phyloP scores from a whole-genome alignment of 768 basidiomycete species.

The Collybiopsis luxurians region DNA sequence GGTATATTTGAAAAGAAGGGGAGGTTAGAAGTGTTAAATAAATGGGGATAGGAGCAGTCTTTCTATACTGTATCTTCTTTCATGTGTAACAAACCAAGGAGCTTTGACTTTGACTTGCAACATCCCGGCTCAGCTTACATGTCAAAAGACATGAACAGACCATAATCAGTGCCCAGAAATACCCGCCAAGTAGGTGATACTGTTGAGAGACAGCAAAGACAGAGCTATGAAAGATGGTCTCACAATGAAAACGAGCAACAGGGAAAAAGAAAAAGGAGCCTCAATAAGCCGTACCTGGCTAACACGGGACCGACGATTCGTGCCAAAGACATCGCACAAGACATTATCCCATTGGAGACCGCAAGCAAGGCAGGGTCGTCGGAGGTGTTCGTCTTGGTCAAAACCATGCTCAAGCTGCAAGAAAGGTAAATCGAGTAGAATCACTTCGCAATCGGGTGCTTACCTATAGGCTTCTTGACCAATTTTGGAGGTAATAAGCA shows the following conservation, averaged over 20 bases:
- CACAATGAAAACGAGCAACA: not conserved
- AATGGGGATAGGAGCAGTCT: too few species aligned
- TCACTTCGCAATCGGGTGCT: not conserved
- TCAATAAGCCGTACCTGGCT: constrained; percentile 40
- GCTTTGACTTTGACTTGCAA: not conserved
- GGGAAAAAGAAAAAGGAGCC: not conserved
- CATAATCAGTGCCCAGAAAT: constrained; percentile 50
- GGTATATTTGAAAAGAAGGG: too few species aligned
- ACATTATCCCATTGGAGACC: constrained; percentile 33
- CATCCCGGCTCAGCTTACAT: not conserved
- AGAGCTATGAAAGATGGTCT: constrained; percentile 36
- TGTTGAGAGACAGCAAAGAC: constrained; percentile 53
- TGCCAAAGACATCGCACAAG: constrained; percentile 56
- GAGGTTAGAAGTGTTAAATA: too few species aligned
- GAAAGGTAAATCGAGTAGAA: not conserved
- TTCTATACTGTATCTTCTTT: too few species aligned
- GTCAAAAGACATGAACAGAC: not conserved
- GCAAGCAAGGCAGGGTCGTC: constrained; percentile 52
- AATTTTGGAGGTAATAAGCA: constrained; percentile 40
- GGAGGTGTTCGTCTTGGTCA: constrained; percentile 51
- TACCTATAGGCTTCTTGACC: constrained; percentile 53
- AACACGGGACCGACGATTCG: constrained; percentile 59
- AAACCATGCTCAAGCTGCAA: constrained; percentile 57
- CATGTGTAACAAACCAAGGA: not conserved
- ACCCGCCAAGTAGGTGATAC: constrained; percentile 46